Base-by-base conservation (phyloP, 176 grass and related monocot genomes). In the Triticum turgidum region DNA sequence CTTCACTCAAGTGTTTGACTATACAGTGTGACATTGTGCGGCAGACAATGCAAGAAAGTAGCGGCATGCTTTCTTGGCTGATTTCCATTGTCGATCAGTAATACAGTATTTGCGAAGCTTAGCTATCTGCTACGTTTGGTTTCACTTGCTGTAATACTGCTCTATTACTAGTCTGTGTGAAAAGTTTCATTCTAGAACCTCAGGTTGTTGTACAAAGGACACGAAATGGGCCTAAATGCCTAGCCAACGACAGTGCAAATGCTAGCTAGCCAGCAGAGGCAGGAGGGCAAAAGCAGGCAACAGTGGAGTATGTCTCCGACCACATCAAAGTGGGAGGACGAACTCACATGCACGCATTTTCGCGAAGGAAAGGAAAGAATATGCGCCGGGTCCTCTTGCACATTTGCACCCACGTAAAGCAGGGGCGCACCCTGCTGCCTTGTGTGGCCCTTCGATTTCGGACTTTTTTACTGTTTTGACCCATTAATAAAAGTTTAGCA, bases 291-390 rank as follows among this genome's bases (percentile, higher is more conserved):
- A 87, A 83, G 74, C 34, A 61, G 77, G 34, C 44, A 78, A 68
- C 76, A 84, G 76, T 47, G 67, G 75, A 10, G 14, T 58, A 38
- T 21, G 73, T 83, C 88, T 73, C 33, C 77, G 71, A 34, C 39
- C 74, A 69, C 61, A 84, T 62, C 70, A 25, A 69, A 68, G 34
- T 21, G 4, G 17, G 37, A 21, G 44, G 29, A 47, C 27, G 54
- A 77, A 9, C 75, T 89, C 81, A 84, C 87, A 88, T 84, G 87
- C 81, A 20, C 86, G 11, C 73, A 78, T 68, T 51, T 61, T 88
- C 74, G 6, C 68, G 32, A 75, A 42, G 80, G 39, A 41, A 75
- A 42, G 80, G 39, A 27, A 79, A 38, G 73, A 78, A 10, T 29
- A 13, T 37, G 64, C 27, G 4, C 49, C 74, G 18, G 84, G 80